phyloP scores from a whole-genome alignment of 2,329 filamentous ascomycete species.

The Penicillium freii region DNA sequence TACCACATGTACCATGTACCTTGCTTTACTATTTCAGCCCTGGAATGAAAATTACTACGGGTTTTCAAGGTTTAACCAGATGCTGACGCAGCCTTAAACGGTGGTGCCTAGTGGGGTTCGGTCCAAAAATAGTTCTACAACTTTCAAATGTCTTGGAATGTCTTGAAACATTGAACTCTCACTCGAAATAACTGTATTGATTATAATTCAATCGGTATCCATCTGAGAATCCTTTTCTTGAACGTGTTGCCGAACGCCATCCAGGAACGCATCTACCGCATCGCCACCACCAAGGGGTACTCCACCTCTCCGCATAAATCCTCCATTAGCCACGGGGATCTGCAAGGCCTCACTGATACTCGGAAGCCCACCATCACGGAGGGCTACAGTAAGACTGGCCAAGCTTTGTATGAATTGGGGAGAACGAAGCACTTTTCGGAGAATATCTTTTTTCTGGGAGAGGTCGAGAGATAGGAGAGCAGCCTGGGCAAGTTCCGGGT shows the following conservation, averaged over 20 bases:
- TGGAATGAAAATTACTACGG: background rate
- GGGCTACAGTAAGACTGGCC: conserved; percentile 77
- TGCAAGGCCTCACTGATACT: conserved; percentile 83
- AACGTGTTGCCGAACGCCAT: conserved; percentile 79
- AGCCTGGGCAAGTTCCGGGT: conserved; percentile 65
- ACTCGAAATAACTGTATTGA: background rate
- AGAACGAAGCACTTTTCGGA: conserved; percentile 79
- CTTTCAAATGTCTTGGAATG: background rate
- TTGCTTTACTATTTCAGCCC: background rate
- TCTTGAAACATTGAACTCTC: background rate
- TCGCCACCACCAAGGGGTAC: conserved; percentile 85
- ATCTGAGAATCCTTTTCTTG: conserved; percentile 53
- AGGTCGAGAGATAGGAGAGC: conserved; percentile 71
- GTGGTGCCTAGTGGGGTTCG: conserved; percentile 21
- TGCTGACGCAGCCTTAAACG: conserved; percentile 18
- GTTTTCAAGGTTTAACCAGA: background rate
- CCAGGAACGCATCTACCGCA: conserved; percentile 85
- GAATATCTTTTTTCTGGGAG: conserved; percentile 73
- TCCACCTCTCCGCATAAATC: conserved; percentile 71
- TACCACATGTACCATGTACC: background rate
- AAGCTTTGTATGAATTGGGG: conserved; percentile 90
- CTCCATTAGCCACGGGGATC: conserved; percentile 79
- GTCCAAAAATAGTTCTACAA: conserved; percentile 22
- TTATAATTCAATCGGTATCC: conserved; percentile 42
- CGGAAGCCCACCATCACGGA: conserved; percentile 86